Conservation (phyloP, 192 early-diverging fungal species). For the Kickxella alabastrina region DNA sequence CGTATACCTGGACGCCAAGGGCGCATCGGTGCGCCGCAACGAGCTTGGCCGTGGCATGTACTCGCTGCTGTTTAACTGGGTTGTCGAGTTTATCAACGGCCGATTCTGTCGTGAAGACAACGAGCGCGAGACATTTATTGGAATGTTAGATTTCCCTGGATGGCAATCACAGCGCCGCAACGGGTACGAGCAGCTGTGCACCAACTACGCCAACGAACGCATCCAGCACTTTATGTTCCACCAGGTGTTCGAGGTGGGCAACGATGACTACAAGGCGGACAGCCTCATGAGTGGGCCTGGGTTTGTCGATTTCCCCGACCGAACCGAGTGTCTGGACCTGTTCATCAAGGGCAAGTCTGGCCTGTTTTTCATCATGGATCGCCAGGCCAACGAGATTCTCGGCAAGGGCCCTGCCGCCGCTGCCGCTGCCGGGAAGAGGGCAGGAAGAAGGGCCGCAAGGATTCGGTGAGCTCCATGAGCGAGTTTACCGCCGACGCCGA, state of each 20-base stretch:
- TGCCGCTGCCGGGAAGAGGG: conserved; percentile 4
- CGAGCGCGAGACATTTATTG: conserved; percentile 61
- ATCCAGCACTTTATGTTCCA: conserved; percentile 57
- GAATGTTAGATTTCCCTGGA: conserved; percentile 67
- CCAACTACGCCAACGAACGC: conserved; percentile 69
- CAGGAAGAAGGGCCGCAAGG: conserved; percentile 27
- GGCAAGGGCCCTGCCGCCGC: conserved; percentile 11
- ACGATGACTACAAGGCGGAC: conserved; percentile 74
- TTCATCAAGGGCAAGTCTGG: conserved; percentile 66
- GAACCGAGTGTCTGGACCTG: conserved; percentile 65
- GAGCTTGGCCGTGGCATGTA: conserved; percentile 81
- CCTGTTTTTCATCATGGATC: conserved; percentile 71
- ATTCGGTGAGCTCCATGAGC: conserved; percentile 26
- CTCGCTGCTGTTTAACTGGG: conserved; percentile 82
- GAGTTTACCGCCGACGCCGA: conserved; percentile 31
- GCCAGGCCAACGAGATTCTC: conserved; percentile 45
- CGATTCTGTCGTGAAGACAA: conserved; percentile 69
- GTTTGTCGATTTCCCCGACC: conserved; percentile 61
- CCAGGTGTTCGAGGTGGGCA: conserved; percentile 54
- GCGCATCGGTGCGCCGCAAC: conserved; percentile 76
- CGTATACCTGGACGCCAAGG: conserved; percentile 75
- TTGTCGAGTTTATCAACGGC: conserved; percentile 91
- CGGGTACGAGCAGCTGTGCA: conserved; percentile 67
- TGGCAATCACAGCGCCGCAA: conserved; percentile 78
- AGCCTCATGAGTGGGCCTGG: conserved; percentile 67